Percentiles rank a stretch among this genome's conserved stretches.
These are phyloP conservation scores for Scheffersomyces stipitis DNA, from an alignment of 805 yeast species.

Conservation along the genomic window DNA sequence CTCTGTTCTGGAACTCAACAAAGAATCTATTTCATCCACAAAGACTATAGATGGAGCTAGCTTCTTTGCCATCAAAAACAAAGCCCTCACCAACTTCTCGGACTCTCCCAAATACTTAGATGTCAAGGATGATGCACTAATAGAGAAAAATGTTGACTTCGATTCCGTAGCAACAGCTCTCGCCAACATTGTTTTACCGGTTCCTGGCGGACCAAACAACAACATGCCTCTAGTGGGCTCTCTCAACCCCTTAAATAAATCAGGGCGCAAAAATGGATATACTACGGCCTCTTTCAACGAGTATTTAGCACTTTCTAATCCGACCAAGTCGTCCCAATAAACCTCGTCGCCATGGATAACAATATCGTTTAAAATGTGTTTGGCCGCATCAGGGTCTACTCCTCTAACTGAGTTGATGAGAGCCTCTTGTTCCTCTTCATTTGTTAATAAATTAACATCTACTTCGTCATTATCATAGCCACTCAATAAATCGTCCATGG, in stretches of 20 bases:
- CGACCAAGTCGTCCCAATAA: constrained; percentile 94
- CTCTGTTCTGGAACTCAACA: constrained; percentile 71
- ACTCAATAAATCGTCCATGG: constrained; percentile 24
- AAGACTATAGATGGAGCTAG: constrained; percentile 92
- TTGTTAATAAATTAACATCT: not conserved
- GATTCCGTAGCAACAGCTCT: constrained; percentile 96
- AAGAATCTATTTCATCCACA: constrained; percentile 93
- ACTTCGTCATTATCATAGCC: constrained; percentile 19
- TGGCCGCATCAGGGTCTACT: constrained; percentile 75
- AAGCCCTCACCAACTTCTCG: constrained; percentile 87
- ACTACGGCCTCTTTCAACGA: constrained; percentile 94
- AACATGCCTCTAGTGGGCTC: constrained; percentile 98
- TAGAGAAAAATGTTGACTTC: constrained; percentile 86
- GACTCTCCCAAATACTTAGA: constrained; percentile 90
- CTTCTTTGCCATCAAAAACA: constrained; percentile 79
- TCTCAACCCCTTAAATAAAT: constrained; percentile 82
- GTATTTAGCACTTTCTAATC: constrained; percentile 82
- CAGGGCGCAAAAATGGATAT: constrained; percentile 93
- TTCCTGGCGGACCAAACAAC: constrained; percentile 97
- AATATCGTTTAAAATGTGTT: constrained; percentile 83
- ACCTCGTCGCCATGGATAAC: constrained; percentile 89
- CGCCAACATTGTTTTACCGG: constrained; percentile 97
- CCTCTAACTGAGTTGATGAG: constrained; percentile 57
- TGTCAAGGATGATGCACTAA: constrained; percentile 85
- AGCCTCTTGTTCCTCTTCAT: constrained; percentile 29